These are phyloP conservation scores for Alloteropsis angusta DNA, from an alignment of 202 grass and related monocot species.

Conservation along the genomic window DNA sequence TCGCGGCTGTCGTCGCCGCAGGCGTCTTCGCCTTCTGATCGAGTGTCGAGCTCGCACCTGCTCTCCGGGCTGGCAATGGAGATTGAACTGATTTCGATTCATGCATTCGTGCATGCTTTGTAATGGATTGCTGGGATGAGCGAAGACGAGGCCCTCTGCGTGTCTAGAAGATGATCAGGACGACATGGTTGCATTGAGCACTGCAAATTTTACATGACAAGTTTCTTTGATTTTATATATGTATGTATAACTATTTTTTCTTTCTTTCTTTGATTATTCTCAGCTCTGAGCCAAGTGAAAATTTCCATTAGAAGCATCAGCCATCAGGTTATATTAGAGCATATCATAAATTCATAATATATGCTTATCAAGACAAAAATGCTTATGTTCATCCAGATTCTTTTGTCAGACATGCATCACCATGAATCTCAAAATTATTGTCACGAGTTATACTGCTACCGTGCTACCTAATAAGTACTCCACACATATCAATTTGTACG, in stretches of 20 bases:
- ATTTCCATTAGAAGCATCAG: background rate
- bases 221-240: background rate
- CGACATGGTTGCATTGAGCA: background rate
- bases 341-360: too few species aligned
- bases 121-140: background rate
- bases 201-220: background rate
- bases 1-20: background rate
- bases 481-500: background rate
- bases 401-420: background rate
- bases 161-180: background rate
- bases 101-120: background rate
- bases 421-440: background rate
- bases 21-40: slow-evolving; percentile 15
- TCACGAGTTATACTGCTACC: background rate
- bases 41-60: background rate
- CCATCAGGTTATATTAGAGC: background rate
- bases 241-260: background rate
- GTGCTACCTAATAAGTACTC: background rate
- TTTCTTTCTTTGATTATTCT: background rate
- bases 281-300: background rate
- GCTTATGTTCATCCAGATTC: background rate
- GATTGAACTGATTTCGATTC: background rate
- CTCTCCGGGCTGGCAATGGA: background rate
- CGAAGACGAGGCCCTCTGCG: background rate
- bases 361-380: background rate